Evolutionary conservation across 2,329 filamentous ascomycete genomes (phyloP).

Genomic region (Xylaria polymorpha): DNA sequence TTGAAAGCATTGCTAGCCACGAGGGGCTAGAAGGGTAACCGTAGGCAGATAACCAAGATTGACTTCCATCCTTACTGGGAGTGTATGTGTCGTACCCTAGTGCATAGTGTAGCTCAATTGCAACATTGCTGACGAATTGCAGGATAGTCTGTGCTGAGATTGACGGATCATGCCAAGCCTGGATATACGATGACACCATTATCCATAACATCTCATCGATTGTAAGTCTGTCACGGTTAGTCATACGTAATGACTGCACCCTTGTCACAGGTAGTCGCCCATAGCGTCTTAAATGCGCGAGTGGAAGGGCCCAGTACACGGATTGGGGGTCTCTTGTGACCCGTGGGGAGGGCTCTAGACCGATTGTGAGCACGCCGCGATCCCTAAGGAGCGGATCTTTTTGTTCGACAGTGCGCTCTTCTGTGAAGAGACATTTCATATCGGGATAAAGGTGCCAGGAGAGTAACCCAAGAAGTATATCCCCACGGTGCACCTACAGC

Average conservation of each 20-base stretch:
- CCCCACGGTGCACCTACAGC: background rate
- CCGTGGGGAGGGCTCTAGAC: conserved; percentile 21
- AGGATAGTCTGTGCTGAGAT: conserved; percentile 9
- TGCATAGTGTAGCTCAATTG: conserved; percentile 24
- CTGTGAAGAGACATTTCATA: background rate
- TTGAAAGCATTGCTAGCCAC: conserved; percentile 22
- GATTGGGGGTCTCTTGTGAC: conserved; percentile 10
- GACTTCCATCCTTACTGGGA: background rate
- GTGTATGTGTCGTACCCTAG: background rate
- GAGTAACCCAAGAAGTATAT: conserved; percentile 13
- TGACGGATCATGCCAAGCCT: conserved; percentile 21
- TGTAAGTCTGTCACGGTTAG: conserved; percentile 29
- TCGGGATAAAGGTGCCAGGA: conserved; percentile 26
- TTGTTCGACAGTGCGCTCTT: background rate
- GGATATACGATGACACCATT: conserved; percentile 19
- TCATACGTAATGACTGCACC: conserved; percentile 23
- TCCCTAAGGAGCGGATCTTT: background rate
- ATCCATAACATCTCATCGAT: conserved; percentile 26
- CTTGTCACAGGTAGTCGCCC: conserved; percentile 27
- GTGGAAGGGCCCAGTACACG: conserved; percentile 34
- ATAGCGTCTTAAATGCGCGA: conserved; percentile 35
- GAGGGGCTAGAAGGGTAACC: background rate
- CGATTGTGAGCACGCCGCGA: conserved; percentile 24
- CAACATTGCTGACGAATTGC: conserved; percentile 24
- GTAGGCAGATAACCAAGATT: background rate